Evolutionary conservation across 2,329 filamentous ascomycete genomes (phyloP), one percentile per base, ranked within the genome.

Genomic region (Colletotrichum chrysophilum): DNA sequence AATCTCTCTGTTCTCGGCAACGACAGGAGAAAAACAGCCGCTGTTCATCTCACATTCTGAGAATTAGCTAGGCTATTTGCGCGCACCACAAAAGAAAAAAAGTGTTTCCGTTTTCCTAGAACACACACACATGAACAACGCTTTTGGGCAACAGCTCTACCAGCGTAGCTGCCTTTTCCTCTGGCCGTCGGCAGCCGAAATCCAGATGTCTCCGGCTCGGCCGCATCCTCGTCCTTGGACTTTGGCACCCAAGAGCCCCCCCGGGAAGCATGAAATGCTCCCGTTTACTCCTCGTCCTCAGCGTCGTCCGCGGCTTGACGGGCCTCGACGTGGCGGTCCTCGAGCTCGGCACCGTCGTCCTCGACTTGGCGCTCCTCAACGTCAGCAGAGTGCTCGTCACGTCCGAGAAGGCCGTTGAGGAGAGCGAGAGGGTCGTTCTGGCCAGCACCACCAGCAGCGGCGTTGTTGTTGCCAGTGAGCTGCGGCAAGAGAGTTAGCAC

Each of bases 81-180:
- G 32, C 32, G 56, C 69, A 66, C 43, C 34, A 67, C 48, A 66
- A 66, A 58, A 26, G 34, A 66, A 38, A 21, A 48, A 48, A 61
- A 26, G 30, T 30, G 52, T 7, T n/a, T 16, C 4, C 6, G n/a
- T 24, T 62, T 71, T 34, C 64, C 18, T 13, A 60, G 56, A n/a
- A 43, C n/a, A 10, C 66, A n/a, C 32, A 12, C 48, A 9, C 61
- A 34, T 13, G 34, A 55, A 61, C 30, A 55, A 34, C 58, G 61
- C 48, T 65, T 36, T 28, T 60, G 36, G 55, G 43, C 58, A 75
- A 67, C 74, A 73, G 65, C 70, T 74, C 64, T 52, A 52, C 74
- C 64, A 66, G 70, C 58, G 65, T 74, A 74, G 58, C 65, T 74
- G 55, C 56, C 66, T 61, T 14, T 62, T 62, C 32, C 64, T 60